Evolutionary conservation across 1,139 yeast species (phyloP), one percentile per base, ranked within the genome.

Genomic region (Nakaseomyces kungkrabaensis): DNA sequence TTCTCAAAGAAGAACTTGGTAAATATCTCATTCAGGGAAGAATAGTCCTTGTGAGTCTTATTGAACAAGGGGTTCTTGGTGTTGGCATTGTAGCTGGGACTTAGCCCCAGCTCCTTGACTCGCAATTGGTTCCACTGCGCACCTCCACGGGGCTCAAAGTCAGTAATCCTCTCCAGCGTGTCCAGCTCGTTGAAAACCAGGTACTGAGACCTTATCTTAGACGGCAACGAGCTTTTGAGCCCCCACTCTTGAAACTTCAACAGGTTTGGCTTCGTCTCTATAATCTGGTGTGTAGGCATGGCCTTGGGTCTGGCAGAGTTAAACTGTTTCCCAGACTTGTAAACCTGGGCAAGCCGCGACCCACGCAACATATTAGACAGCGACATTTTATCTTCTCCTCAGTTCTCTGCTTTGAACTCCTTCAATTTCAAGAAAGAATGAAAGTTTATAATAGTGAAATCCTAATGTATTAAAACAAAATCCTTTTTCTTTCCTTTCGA

Each of bases 241-340:
- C 88, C 88, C 77, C 80, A 82, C 65, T 82, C 82, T 52, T 77
- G 76, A 57, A 82, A 73, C 49, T 73, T 66, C 46, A 74, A 66
- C 1, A 83, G 72, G 2, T 82, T 72, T 10, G 80, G 73, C 41
- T 81, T 75, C 1, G 85, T 74, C 56, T 76, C 79, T 25, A 82
- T 70, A 25, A 78, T 72, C 63, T 82, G 87, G 56, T 77, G 79
- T 0, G 76, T 71, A 31, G 85, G 85, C 54, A 29, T 54, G 3
- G 11, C 13, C n/a, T 27, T 27, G 13, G 44, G 44, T 4, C 25
- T 41, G 1, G 31, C 45, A 10, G 55, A 51, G 41, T 56, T 49
- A 48, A 63, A 47, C 11, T 36, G 44, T 11, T 41, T 41, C 17
- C 52, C 51, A 31, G 57, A 54, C 43, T 53, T 55, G 10, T 65